These are phyloP conservation scores for Eurotiales sp. DNA, from an alignment of 2,329 filamentous ascomycete genomes.

Conservation along the genomic window DNA sequence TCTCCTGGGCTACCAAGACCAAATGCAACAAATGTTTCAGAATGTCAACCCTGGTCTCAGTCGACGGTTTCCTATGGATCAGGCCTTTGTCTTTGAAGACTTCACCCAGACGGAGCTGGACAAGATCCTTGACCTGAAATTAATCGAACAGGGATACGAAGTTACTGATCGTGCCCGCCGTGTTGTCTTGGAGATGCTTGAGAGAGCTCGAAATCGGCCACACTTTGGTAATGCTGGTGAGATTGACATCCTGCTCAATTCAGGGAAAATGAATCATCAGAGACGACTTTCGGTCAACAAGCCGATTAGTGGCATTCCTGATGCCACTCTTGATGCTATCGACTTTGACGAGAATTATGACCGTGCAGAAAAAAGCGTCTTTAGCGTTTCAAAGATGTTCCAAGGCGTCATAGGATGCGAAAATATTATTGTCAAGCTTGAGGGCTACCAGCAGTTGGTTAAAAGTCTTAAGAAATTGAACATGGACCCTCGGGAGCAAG, in stretches of 20 bases:
- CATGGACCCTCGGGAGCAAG: slow-evolving; percentile 54
- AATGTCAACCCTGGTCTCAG: slow-evolving; percentile 67
- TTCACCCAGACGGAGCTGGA: slow-evolving; percentile 58
- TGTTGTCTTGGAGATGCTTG: slow-evolving; percentile 59
- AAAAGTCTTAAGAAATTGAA: slow-evolving; percentile 49
- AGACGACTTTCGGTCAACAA: slow-evolving; percentile 30
- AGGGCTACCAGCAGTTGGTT: slow-evolving; percentile 53
- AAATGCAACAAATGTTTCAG: slow-evolving; percentile 71
- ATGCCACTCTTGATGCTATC: slow-evolving; percentile 17
- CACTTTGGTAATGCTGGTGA: slow-evolving; percentile 73
- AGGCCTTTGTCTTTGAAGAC: slow-evolving; percentile 66
- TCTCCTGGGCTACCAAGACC: slow-evolving; percentile 64
- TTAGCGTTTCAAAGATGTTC: slow-evolving; percentile 55
- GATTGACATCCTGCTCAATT: slow-evolving; percentile 64
- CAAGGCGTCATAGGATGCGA: slow-evolving; percentile 58
- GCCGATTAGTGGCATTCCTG: slow-evolving; percentile 16
- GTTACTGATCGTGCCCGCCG: slow-evolving; percentile 51
- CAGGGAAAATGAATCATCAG: slow-evolving; percentile 53
- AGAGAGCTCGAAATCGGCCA: slow-evolving; percentile 57
- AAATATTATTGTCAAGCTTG: slow-evolving; percentile 49
- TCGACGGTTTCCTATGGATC: slow-evolving; percentile 61
- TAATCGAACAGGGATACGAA: slow-evolving; percentile 53
- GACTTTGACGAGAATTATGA: slow-evolving; percentile 62
- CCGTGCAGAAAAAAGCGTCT: slow-evolving; percentile 45
- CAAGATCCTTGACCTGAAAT: slow-evolving; percentile 60